A percentile compares a stretch with the other conserved stretches of the same genome.
Conservation (phyloP, 2,329 filamentous ascomycete species). For the Akanthomyces dipterigenus region DNA sequence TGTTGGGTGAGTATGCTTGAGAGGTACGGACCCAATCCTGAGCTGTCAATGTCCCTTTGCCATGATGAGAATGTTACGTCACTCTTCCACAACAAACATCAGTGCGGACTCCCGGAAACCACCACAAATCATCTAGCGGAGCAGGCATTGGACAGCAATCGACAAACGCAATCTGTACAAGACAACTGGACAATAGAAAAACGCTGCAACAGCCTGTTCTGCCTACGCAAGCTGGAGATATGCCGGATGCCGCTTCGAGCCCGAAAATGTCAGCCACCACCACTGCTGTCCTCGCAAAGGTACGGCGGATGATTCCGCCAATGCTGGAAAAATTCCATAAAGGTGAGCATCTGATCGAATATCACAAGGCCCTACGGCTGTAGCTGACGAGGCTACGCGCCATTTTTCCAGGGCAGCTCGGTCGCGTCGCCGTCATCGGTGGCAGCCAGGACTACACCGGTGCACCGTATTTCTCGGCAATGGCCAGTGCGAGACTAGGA, state of each 20-base stretch:
- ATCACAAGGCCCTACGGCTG: background rate
- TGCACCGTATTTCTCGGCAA: slow-evolving; percentile 95
- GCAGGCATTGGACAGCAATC: background rate
- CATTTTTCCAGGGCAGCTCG: slow-evolving; percentile 69
- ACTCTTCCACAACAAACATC: background rate
- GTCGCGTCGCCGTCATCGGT: slow-evolving; percentile 86
- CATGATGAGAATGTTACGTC: background rate
- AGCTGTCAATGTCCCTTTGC: background rate
- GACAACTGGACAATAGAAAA: background rate
- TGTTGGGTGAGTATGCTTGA: background rate
- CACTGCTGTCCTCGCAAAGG: slow-evolving; percentile 69
- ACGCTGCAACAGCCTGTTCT: background rate
- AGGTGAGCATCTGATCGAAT: slow-evolving; percentile 44
- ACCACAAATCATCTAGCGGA: background rate
- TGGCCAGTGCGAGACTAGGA: slow-evolving; percentile 86
- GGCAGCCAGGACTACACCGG: slow-evolving; percentile 96
- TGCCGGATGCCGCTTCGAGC: slow-evolving; percentile 5
- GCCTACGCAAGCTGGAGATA: slow-evolving; percentile 1
- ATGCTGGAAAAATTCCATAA: slow-evolving; percentile 97
- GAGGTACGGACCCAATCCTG: background rate
- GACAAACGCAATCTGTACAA: background rate
- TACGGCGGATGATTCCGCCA: slow-evolving; percentile 85
- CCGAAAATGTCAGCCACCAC: slow-evolving; percentile 60
- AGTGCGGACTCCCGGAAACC: background rate
- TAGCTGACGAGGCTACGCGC: background rate